Evolutionary conservation across 1,284 basidiomycete genomes (phyloP), one percentile per base, ranked within the genome.

Genomic region (Pulveroboletus sp.): DNA sequence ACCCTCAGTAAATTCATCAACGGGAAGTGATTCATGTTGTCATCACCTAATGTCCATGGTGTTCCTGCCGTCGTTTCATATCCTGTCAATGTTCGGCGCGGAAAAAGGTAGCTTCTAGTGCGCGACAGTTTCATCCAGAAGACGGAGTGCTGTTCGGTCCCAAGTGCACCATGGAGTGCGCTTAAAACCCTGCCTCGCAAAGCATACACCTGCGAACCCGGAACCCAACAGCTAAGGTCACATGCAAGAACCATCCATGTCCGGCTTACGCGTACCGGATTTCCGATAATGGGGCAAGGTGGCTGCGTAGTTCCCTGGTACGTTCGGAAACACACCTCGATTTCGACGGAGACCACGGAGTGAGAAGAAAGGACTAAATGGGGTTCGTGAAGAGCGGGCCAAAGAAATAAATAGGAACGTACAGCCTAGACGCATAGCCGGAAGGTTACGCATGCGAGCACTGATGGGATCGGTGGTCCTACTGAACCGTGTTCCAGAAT

Each of bases 361-460:
- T 63, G 64, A 62, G 62, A 65, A 69, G 35, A 36, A 50, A 38
- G 29, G 22, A 10, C 54, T 33, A 70, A 68, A 70, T 67, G 67
- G 69, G 54, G 66, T 42, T 65, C n/a, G 9, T 39, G 15, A 24
- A 25, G 49, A 24, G 26, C 82, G 82, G 58, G 85, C 81, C 31
- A 83, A 81, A 12, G 80, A 85, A 26, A 87, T 76, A 43, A 84
- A 75, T 14, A 76, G 52, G 79, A 80, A 4, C 6, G 7, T 44
- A 17, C 18, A 43, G 52, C 25, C 24, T 38, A 31, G 45, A 47
- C n/a, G 29, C 29, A 31, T 31, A 31, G 29, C 29, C 29, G n/a
- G n/a, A n/a, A n/a, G n/a, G n/a, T n/a, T 38, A 43, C 44, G 22
- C 51, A 24, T 39, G 42, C 24, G 40, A 43, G 25, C 50, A 49